Evolutionary conservation across 1,284 basidiomycete genomes (phyloP).

Genomic region (Entoloma clypeatum): DNA sequence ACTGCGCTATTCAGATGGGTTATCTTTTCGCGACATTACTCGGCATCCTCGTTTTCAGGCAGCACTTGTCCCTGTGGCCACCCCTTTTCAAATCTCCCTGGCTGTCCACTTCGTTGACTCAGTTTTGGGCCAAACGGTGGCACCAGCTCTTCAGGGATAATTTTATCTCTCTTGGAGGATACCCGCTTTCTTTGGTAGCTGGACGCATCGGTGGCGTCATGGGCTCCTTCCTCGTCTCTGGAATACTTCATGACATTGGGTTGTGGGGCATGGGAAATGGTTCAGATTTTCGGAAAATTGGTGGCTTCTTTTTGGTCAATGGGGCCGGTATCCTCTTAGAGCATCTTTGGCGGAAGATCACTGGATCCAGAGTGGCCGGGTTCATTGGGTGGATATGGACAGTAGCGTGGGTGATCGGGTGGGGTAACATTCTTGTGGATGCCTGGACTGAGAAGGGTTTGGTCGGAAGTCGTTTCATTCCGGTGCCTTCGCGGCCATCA

Average conservation of each 20-base stretch:
- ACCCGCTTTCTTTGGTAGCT: conserved; percentile 36
- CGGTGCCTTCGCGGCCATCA: conserved; percentile 31
- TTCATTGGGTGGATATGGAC: conserved; percentile 49
- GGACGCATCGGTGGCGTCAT: conserved; percentile 46
- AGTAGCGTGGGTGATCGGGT: conserved; percentile 39
- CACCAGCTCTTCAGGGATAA: conserved; percentile 49
- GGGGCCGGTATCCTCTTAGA: conserved; percentile 52
- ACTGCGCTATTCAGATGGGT: conserved; percentile 37
- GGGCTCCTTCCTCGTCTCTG: conserved; percentile 56
- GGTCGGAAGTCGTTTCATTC: conserved; percentile 36
- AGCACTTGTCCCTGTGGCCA: conserved; percentile 43
- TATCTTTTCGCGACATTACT: conserved; percentile 43
- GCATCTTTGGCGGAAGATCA: conserved; percentile 36
- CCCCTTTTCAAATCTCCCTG: conserved; percentile 45
- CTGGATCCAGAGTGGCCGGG: conserved; percentile 43
- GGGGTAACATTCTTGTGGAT: conserved; percentile 46
- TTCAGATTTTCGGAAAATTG: conserved; percentile 39
- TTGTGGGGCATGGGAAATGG: conserved; percentile 58
- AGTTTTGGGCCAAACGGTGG: conserved; percentile 51
- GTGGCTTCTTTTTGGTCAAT: conserved; percentile 55
- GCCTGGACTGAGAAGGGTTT: conserved; percentile 48
- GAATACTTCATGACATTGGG: conserved; percentile 51
- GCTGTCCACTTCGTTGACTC: conserved; percentile 40
- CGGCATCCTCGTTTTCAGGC: conserved; percentile 34
- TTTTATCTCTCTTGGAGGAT: conserved; percentile 41